Conservation (phyloP, 768 basidiomycete species). For the Holtermanniella nyarrowii region DNA sequence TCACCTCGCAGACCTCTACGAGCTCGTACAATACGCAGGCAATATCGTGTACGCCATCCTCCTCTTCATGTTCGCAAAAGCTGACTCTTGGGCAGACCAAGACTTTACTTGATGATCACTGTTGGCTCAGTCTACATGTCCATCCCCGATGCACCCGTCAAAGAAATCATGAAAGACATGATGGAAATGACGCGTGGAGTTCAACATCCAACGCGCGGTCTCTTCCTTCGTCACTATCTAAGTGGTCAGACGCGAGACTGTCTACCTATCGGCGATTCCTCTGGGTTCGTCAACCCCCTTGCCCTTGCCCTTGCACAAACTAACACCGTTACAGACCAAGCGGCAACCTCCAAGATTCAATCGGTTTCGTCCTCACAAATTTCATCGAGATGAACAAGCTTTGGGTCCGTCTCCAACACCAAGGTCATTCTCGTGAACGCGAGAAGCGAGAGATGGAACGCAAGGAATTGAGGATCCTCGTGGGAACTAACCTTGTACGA, state of each 20-base stretch:
- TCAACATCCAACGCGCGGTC: slow-evolving; percentile 87
- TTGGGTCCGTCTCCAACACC: slow-evolving; percentile 96
- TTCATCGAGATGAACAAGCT: slow-evolving; percentile 99
- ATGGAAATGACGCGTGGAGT: slow-evolving; percentile 99
- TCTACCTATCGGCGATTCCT: slow-evolving; percentile 73
- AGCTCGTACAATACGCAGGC: slow-evolving; percentile 82
- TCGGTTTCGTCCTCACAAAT: slow-evolving; percentile 89
- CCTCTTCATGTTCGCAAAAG: neutral
- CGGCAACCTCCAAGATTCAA: slow-evolving; percentile 90
- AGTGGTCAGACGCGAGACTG: slow-evolving; percentile 94
- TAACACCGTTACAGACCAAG: slow-evolving; percentile 51
- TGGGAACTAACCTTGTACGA: slow-evolving; percentile 94
- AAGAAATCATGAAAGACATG: slow-evolving; percentile 99
- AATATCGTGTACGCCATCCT: neutral
- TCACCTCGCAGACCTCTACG: slow-evolving; percentile 95
- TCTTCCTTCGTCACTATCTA: slow-evolving; percentile 92
- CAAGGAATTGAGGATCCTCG: slow-evolving; percentile 84
- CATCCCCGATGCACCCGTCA: slow-evolving; percentile 88
- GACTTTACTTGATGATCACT: slow-evolving; percentile 85
- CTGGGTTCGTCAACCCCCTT: slow-evolving; percentile 51
- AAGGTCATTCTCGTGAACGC: slow-evolving; percentile 90
- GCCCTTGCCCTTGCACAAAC: neutral
- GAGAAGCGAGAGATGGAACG: slow-evolving; percentile 97
- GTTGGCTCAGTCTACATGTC: slow-evolving; percentile 99
- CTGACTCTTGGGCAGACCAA: slow-evolving; percentile 9